phyloP scores from a whole-genome alignment of 805 yeast genomes.

The Candida peoriensis region DNA sequence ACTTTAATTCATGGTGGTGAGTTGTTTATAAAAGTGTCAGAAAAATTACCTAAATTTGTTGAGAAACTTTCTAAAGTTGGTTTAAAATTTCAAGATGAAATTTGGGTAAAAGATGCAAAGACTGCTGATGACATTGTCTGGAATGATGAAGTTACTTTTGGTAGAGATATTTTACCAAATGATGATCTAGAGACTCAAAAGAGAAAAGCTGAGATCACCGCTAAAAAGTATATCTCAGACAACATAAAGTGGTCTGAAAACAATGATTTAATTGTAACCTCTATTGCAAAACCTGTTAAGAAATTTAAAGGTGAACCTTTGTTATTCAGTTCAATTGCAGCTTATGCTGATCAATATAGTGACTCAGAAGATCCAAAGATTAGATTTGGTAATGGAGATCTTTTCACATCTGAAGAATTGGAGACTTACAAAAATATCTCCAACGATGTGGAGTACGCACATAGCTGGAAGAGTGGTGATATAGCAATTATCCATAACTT shows the following conservation, averaged over 20 bases:
- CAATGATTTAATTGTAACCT: constrained; percentile 15
- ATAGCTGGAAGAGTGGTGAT: constrained; percentile 30
- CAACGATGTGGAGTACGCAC: constrained; percentile 22
- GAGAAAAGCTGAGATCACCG: constrained; percentile 22
- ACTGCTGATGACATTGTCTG: constrained; percentile 19
- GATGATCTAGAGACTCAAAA: constrained; percentile 25
- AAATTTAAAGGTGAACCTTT: constrained; percentile 12
- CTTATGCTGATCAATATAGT: constrained; percentile 12
- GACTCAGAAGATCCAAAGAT: constrained; percentile 7
- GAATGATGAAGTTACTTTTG: constrained; percentile 28
- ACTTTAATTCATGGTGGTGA: constrained; percentile 32
- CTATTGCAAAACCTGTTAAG: constrained; percentile 18
- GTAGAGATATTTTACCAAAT: constrained; percentile 21
- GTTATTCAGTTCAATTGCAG: constrained; percentile 25
- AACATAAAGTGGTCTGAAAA: constrained; percentile 25
- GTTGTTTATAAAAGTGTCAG: constrained; percentile 18
- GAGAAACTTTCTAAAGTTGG: constrained; percentile 23
- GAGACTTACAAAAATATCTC: constrained; percentile 18
- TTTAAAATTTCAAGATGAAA: constrained; percentile 22
- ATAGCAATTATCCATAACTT: constrained; percentile 30
- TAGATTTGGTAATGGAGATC: constrained; percentile 21
- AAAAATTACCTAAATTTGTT: constrained; percentile 21
- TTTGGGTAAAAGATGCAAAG: constrained; percentile 21
- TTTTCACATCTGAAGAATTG: constrained; percentile 16
- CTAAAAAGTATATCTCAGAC: constrained; percentile 22